A percentile compares a stretch with the other conserved stretches of the same genome.
Conservation (phyloP, 768 basidiomycete species). For the Xerocomus brunneocitrinus region DNA sequence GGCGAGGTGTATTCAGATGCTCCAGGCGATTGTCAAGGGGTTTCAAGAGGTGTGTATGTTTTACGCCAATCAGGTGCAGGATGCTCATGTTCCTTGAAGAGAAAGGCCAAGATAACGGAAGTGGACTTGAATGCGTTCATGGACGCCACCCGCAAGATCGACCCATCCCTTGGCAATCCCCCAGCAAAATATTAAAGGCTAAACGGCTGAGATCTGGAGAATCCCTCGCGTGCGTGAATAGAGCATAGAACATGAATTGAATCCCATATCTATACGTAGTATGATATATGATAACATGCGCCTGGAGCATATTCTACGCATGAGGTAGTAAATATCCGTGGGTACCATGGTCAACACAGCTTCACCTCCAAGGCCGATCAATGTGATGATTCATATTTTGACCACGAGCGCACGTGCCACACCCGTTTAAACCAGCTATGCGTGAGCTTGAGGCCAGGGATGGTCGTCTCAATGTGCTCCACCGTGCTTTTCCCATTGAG, state of each 20-base stretch:
- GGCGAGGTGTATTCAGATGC: conserved; percentile 72
- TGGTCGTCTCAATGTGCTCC: conserved; percentile 17
- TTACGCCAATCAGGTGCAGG: not conserved
- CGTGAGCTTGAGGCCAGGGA: conserved; percentile 22
- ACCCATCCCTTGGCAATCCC: conserved; percentile 45
- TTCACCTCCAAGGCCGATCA: not conserved
- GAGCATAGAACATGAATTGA: conserved; percentile 4
- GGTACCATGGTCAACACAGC: conserved; percentile 13
- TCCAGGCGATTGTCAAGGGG: conserved; percentile 77
- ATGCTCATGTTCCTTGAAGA: conserved; percentile 40
- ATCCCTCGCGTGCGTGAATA: not conserved
- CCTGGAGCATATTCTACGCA: conserved; percentile 1
- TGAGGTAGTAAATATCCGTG: conserved; percentile 5
- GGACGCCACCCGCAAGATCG: conserved; percentile 75
- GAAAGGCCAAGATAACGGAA: conserved; percentile 75
- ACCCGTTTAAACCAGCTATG: conserved; percentile 31
- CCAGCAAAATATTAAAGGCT: not conserved
- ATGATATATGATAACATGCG: not conserved
- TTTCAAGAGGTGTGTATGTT: conserved; percentile 70
- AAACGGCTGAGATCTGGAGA: not conserved
- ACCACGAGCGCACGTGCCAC: conserved; percentile 31
- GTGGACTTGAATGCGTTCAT: conserved; percentile 73
- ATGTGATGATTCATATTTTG: conserved; percentile 18
- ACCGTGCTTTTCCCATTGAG: conserved; percentile 10
- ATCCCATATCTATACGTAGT: conserved; percentile 1